A percentile compares a stretch with the other conserved stretches of the same genome.
phyloP scores from a whole-genome alignment of 2,329 filamentous ascomycete species.

The Scedosporium boydii region DNA sequence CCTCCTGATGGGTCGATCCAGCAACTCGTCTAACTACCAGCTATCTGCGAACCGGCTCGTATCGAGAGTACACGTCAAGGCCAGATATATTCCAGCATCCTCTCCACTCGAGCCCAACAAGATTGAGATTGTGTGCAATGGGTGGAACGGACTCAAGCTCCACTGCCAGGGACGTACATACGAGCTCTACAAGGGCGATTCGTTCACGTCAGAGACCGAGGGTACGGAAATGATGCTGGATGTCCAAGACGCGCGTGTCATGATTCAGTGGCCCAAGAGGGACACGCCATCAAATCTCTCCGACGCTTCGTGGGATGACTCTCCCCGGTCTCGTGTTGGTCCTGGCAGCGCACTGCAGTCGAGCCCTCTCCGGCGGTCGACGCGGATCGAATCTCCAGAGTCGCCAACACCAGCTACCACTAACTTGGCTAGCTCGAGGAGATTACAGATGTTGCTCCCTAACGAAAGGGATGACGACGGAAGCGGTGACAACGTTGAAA shows the following conservation, averaged over 20 bases:
- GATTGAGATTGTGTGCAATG: constrained; percentile 82
- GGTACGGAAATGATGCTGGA: constrained; percentile 88
- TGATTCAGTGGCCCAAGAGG: constrained; percentile 75
- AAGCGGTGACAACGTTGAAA: constrained; percentile 11
- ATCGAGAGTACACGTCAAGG: constrained; percentile 87
- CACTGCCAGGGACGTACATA: constrained; percentile 84
- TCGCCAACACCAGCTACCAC: constrained; percentile 35
- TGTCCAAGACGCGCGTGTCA: constrained; percentile 82
- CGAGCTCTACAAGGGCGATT: constrained; percentile 79
- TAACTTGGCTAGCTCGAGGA: constrained; percentile 31
- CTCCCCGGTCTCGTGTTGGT: constrained; percentile 30
- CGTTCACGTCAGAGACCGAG: constrained; percentile 82
- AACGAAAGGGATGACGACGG: constrained; percentile 22
- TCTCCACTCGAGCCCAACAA: constrained; percentile 61
- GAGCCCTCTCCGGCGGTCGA: constrained; percentile 46
- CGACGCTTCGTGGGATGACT: constrained; percentile 63
- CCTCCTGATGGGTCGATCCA: constrained; percentile 83
- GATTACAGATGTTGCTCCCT: constrained; percentile 42
- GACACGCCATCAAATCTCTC: constrained; percentile 41
- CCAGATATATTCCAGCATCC: constrained; percentile 65
- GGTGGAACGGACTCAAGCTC: constrained; percentile 92
- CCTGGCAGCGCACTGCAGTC: constrained; percentile 40
- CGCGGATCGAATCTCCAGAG: constrained; percentile 62
- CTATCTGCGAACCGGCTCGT: constrained; percentile 86
- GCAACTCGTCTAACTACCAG: constrained; percentile 91